Percentiles rank a stretch among this genome's conserved stretches.
phyloP scores from a whole-genome alignment of 306 rosid species.

The Quercus parvula region DNA sequence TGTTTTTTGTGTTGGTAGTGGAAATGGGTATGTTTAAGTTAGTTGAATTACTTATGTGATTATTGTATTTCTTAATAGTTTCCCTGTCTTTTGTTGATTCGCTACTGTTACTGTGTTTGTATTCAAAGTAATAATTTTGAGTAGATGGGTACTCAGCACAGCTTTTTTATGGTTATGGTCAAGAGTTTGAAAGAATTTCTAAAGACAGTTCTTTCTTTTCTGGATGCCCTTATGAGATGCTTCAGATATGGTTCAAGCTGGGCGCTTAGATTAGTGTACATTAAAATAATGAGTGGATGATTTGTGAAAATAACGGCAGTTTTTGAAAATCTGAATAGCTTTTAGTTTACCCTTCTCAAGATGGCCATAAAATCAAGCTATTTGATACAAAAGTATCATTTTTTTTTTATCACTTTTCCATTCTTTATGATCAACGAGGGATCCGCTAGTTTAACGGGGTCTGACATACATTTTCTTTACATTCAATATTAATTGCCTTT shows the following conservation, averaged over 20 bases:
- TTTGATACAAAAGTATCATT: background rate
- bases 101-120: background rate
- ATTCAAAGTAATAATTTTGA: background rate
- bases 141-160: background rate
- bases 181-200: background rate
- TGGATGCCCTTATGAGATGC: background rate
- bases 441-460: background rate
- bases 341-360: background rate
- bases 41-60: background rate
- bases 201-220: background rate
- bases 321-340: background rate
- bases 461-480: background rate
- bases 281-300: background rate
- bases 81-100: background rate
- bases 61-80: constrained; percentile 1
- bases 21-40: background rate
- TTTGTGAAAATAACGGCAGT: constrained; percentile 19
- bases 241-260: background rate
- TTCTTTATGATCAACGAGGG: background rate
- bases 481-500: background rate
- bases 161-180: background rate
- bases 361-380: background rate
- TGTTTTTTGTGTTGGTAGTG: background rate
- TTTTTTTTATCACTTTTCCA: background rate
- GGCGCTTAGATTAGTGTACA: background rate